phyloP scores from a whole-genome alignment of 2,329 filamentous ascomycete species.

The Diaporthe australafricana region DNA sequence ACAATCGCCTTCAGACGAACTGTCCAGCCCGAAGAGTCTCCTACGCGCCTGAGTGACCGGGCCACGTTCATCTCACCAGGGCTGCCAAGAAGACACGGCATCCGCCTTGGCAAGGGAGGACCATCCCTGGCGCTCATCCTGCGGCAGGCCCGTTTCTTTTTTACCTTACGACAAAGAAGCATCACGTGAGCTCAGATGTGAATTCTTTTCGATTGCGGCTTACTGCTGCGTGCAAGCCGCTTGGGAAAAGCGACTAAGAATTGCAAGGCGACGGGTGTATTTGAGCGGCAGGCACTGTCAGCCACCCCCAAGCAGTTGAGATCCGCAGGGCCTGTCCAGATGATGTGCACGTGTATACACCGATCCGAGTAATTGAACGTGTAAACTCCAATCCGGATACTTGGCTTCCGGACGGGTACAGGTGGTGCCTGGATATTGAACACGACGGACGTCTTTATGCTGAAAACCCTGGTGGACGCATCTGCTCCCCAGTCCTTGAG shows the following conservation, averaged over 20 bases:
- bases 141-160: slow-evolving; percentile 6
- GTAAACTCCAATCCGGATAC: background rate
- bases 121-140: background rate
- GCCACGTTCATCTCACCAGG: background rate
- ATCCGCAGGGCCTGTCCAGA: no score
- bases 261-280: background rate
- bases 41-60: background rate
- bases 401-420: no score
- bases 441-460: no score
- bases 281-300: background rate
- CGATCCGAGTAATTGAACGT: background rate
- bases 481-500: background rate
- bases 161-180: background rate
- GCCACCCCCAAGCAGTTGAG: background rate
- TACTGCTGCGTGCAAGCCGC: background rate
- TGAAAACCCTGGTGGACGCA: background rate
- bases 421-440: no score
- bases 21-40: no score
- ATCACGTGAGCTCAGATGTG: slow-evolving; percentile 17
- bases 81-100: background rate
- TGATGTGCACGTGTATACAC: background rate
- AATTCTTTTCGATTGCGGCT: background rate
- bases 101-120: slow-evolving; percentile 12
- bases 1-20: background rate
- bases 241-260: background rate